Percentiles rank a stretch among this genome's conserved stretches.
Evolutionary conservation across 2,329 filamentous ascomycete species (phyloP).

Genomic region (Mycosphaerella sp.): DNA sequence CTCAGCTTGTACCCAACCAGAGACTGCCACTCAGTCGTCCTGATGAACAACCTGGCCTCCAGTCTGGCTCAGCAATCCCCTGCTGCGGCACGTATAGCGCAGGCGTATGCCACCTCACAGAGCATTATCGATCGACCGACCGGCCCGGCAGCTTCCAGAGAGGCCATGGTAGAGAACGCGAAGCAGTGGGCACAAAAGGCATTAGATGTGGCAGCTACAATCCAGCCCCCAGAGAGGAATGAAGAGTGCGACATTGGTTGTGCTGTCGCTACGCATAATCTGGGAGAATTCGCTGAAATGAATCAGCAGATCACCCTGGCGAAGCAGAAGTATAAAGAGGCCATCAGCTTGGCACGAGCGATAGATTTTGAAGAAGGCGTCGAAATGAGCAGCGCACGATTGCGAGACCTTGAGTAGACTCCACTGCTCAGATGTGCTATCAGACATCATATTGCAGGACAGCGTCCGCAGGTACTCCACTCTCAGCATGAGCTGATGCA

Average conservation of each 20-base stretch:
- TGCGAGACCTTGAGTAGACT: slow-evolving; percentile 31
- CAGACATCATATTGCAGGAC: not conserved
- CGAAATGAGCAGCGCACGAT: slow-evolving; percentile 36
- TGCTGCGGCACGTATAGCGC: slow-evolving; percentile 29
- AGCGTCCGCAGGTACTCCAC: too few species aligned
- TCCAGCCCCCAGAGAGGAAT: slow-evolving; percentile 60
- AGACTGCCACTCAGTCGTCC: slow-evolving; percentile 69
- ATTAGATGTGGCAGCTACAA: slow-evolving; percentile 57
- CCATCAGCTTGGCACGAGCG: slow-evolving; percentile 51
- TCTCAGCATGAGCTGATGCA: too few species aligned
- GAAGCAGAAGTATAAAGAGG: slow-evolving; percentile 60
- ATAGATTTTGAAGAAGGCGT: slow-evolving; percentile 45
- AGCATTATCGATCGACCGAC: slow-evolving; percentile 33
- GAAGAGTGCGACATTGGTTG: slow-evolving; percentile 80
- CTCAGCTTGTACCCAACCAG: slow-evolving; percentile 58
- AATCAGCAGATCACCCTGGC: slow-evolving; percentile 60
- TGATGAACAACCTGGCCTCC: slow-evolving; percentile 80
- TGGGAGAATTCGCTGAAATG: slow-evolving; percentile 77
- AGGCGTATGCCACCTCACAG: slow-evolving; percentile 29
- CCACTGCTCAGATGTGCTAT: not conserved
- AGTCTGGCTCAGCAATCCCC: slow-evolving; percentile 61
- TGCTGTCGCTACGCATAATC: slow-evolving; percentile 75
- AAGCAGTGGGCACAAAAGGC: slow-evolving; percentile 75
- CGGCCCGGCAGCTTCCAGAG: slow-evolving; percentile 45
- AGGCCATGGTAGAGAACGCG: slow-evolving; percentile 61